Base-by-base conservation (phyloP, 495 filamentous ascomycete genomes). In the Penicillium cosmopolitanum region DNA sequence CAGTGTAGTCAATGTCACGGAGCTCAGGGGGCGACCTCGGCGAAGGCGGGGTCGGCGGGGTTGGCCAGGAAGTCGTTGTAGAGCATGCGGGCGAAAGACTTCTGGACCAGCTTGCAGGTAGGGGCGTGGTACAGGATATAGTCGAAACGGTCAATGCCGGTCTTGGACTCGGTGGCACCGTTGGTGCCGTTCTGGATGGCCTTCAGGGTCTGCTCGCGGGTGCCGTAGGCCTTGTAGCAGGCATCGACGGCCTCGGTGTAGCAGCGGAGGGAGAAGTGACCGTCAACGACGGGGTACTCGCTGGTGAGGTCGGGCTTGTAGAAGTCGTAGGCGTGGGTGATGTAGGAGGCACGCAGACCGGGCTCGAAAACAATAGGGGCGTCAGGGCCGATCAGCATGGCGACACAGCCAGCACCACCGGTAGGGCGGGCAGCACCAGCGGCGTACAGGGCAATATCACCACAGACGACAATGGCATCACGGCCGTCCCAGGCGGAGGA, bases 271-370 rank as follows among this genome's bases (percentile, higher is more conserved):
- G 93, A 97, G 84, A 86, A 97, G 69, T 97, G 93, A 53, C 95
- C 95, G 71, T 98, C 95, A 35, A 98, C 95, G 66, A 94, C 86
- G 50, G 95, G 95, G 78, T 98, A 98, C 76, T 98, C 95, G 84
- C 91, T 96, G 59, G 93, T 96, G 52, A 98, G 82, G 74, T 98
- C 95, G 66, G 95, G 90, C 87, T 98, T 98, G 87, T 96, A 98
- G 80, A 98, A 98, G 75, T 98, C 95, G 79, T 98, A 98, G 66
- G 90, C 91, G 76, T 98, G 95, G 68, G 86, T 86, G 84, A 97
- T 88, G 82, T 97, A 97, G 68, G 82, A 89, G 72, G 90, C 95
- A 72, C 96, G 88, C 57, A 96, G 87, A 71, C 94, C 95, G 50
- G 95, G 84, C 75, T 98, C 96, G 64, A 97, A 84, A 53, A 89